Evolutionary conservation across 208 protist species (phyloP), one percentile per base, ranked within the genome.

Genomic region (Balamuthia mandrillaris): DNA sequence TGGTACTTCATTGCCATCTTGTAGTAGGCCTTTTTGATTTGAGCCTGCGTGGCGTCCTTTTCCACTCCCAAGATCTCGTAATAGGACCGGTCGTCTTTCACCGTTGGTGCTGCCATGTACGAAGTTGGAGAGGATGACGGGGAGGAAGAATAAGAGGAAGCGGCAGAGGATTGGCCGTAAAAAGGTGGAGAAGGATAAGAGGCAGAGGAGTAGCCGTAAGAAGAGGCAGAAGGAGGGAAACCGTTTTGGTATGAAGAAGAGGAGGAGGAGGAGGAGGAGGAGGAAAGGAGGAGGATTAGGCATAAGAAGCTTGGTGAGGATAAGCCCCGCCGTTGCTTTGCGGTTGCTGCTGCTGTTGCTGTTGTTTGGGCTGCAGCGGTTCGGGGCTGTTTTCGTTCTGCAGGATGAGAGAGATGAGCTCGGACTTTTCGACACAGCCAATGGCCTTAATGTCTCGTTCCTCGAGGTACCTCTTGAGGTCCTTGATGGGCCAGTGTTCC

Each of bases 21-120:
- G 44, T 90, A 81, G 72, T 90, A 92, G 1, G 90, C 90, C 49
- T 90, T 93, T 68, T 90, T 91, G 68, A 92, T 86, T 31, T 85
- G 87, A 31, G 41, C 31, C 2, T 37, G 16, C 16, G 77, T 58
- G 1, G 90, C 89, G 24, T 61, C 41, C 16, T 89, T 85, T n/a
- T 79, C 65, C 7, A 90, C 35, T 0, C 78, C 45, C n/a, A 88
- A 49, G 14, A 88, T 29, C n/a, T 84, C 66, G 81, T 77, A 84
- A 33, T 47, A 79, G 56, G 58, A 47, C 81, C 44, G 33, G 33
- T 79, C 70, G 45, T 78, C 44, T 61, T 56, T 47, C 70, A 16
- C 18, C 16, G 68, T 24, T 14, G 45, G 44, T 29, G 68, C 16
- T n/a, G n/a, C n/a, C n/a, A n/a, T n/a, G n/a, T n/a, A n/a, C n/a